Conservation (phyloP, 192 early-diverging fungal genomes). For the Umbelopsis vinacea region DNA sequence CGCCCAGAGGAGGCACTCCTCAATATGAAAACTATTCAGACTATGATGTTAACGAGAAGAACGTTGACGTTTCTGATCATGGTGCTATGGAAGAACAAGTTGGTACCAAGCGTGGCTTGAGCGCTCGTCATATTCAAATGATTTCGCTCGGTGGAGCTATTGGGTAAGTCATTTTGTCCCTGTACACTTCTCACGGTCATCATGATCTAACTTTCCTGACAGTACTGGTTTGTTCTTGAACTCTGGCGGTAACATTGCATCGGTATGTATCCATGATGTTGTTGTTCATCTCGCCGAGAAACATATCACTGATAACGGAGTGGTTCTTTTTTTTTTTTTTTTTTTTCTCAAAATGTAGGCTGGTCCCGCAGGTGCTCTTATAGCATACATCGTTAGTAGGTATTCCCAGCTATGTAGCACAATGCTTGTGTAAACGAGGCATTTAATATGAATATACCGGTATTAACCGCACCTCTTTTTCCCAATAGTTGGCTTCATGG, state of each 20-base stretch:
- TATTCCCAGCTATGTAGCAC: background rate
- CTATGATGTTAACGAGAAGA: constrained; percentile 1
- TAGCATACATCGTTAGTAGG: constrained; percentile 59
- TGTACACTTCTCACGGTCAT: no score
- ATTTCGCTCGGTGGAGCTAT: constrained; percentile 41
- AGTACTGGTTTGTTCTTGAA: constrained; percentile 80
- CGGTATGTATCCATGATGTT: constrained; percentile 13
- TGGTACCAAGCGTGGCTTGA: constrained; percentile 26
- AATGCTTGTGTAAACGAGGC: background rate
- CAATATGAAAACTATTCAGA: background rate
- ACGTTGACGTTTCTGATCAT: constrained; percentile 4
- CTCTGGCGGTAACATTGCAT: constrained; percentile 66
- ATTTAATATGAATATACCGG: background rate
- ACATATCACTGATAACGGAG: background rate
- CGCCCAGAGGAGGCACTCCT: background rate
- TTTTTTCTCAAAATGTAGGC: constrained; percentile 50
- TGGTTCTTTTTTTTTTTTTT: background rate
- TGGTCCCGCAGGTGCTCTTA: constrained; percentile 74
- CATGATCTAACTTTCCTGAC: background rate
- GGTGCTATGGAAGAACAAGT: constrained; percentile 1
- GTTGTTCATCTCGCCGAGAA: background rate
- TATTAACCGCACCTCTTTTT: background rate
- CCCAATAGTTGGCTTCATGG: constrained; percentile 39
- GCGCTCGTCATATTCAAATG: constrained; percentile 40
- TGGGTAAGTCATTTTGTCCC: constrained; percentile 23